Percentiles rank a stretch among this genome's conserved stretches.
Conservation (phyloP, 169 alveolate species). For the Besnoitia besnoiti region DNA sequence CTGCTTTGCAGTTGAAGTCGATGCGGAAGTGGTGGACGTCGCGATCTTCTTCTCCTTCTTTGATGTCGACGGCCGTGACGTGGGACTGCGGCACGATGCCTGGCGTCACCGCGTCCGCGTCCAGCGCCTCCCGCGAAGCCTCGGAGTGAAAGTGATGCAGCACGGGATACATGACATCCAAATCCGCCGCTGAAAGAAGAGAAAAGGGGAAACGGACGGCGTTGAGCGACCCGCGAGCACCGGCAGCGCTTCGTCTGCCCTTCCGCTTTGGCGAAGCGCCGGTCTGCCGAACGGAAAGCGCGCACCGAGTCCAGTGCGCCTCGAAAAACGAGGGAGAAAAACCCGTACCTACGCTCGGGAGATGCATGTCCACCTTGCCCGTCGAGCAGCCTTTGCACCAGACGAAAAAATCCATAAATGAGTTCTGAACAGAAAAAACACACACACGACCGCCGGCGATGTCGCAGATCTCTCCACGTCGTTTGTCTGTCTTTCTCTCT, state of each 20-base stretch:
- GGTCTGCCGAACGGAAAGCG: neutral
- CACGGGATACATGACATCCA: slow-evolving; percentile 25
- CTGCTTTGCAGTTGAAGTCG: slow-evolving; percentile 16
- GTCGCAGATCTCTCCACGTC: no score
- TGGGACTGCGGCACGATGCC: slow-evolving; percentile 16
- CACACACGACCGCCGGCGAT: neutral
- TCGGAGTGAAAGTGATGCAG: slow-evolving; percentile 12
- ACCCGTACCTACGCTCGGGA: slow-evolving; percentile 27
- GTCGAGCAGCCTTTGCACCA: neutral
- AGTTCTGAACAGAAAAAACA: neutral
- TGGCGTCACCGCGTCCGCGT: neutral
- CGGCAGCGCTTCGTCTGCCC: no score
- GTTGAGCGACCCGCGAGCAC: no score
- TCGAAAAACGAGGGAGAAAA: neutral
- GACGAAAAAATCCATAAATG: neutral
- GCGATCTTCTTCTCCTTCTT: slow-evolving; percentile 4
- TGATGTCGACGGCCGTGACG: neutral
- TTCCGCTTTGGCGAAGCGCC: neutral
- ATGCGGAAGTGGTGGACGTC: slow-evolving; percentile 17
- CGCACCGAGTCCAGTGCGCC: neutral
- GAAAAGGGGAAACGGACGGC: neutral
- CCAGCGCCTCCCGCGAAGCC: neutral
- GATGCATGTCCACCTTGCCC: slow-evolving; percentile 7
- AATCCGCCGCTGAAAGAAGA: slow-evolving; percentile 12
- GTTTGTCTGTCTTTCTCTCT: neutral